Evolutionary conservation across 306 rosid genomes (phyloP).

Genomic region (Sechiopsis laciniata): DNA sequence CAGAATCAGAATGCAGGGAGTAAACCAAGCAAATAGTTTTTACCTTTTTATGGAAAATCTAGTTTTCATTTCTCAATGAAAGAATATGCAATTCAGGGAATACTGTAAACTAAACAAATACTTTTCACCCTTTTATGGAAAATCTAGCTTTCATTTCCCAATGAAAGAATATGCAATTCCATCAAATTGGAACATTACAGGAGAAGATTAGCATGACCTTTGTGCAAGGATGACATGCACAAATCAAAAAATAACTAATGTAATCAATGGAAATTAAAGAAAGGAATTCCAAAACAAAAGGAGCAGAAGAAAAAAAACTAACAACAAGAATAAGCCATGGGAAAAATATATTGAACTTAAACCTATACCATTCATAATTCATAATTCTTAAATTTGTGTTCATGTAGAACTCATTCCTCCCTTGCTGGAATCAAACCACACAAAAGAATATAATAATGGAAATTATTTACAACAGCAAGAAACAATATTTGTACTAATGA

Average conservation of each 20-base stretch:
- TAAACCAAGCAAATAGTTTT: neutral
- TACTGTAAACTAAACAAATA: neutral
- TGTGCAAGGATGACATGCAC: neutral
- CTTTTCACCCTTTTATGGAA: neutral
- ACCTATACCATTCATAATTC: neutral
- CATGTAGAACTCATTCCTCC: neutral
- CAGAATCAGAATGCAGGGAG: constrained; percentile 3
- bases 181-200: neutral
- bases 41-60: neutral
- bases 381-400: constrained; percentile 7
- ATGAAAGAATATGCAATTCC: neutral
- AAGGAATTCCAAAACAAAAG: neutral
- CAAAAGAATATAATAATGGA: neutral
- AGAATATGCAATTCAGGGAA: neutral
- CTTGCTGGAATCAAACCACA: neutral
- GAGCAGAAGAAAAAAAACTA: neutral
- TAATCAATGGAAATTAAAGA: neutral
- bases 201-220: neutral
- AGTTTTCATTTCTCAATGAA: neutral
- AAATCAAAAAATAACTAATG: neutral
- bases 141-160: neutral
- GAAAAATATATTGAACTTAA: neutral
- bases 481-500: neutral
- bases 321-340: neutral
- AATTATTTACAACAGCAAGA: constrained; percentile 4